Evolutionary conservation across 768 basidiomycete species (phyloP), one percentile per base, ranked within the genome.

Genomic region (Tremella fuciformis): DNA sequence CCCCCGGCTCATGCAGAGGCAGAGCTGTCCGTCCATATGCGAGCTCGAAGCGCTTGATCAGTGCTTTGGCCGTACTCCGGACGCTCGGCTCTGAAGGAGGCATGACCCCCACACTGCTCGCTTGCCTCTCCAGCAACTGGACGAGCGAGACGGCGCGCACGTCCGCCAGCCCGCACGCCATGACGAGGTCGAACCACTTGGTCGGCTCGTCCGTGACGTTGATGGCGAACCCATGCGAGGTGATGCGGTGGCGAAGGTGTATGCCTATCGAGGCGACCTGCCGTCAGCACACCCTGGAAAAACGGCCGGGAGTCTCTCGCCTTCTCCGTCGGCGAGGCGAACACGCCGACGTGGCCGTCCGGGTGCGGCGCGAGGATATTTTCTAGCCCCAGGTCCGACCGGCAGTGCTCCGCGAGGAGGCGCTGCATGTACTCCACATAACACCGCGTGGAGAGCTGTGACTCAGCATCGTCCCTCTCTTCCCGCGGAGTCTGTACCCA

Each of bases 201-300:
- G 85, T 73, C 3, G 91, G 91, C 63, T 96, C 87, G 25, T 76
- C 77, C 0, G 91, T 90, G 59, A 97, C 80, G 76, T 99, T 99
- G 73, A 97, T 79, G 1, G 92, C 84, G 78, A 99, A 96, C 1
- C 96, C 96, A 74, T 99, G 96, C 22, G 86, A 88, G 44, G 96
- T 94, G 55, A 99, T 82, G 44, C 94, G 84, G 72, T 97, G 93
- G 56, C 92, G 86, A 54, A 98, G 86, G 76, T 97, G 92, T 53
- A 99, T 91, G 44, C 96, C 96, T 53, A 99, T 94, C 70, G 94
- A 98, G 16, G 85, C 91, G 66, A 99, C 81, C 77, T 78, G 59
- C 0, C 29, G 16, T 62, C 37, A 51, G 37, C 38, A 1, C 49
- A 8, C 25, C 6, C 16, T 46, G 6, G 6, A 15, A 19, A 15